phyloP scores from a whole-genome alignment of 768 basidiomycete genomes.

The Suillus sp. region DNA sequence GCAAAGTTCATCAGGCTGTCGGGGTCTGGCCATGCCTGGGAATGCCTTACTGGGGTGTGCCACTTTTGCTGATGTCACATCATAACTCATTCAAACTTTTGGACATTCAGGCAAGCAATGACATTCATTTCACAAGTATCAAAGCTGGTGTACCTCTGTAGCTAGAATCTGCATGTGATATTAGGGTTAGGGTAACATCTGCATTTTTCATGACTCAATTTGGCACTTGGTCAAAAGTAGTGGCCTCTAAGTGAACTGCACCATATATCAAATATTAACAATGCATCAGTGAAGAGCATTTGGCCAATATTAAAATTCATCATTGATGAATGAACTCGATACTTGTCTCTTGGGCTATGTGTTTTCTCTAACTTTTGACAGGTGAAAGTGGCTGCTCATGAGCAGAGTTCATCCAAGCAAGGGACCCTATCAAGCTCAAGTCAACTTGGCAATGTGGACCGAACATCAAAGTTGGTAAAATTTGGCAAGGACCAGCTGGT shows the following conservation, averaged over 20 bases:
- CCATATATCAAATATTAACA: no score
- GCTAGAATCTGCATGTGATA: not conserved
- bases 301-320: no score
- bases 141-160: not conserved
- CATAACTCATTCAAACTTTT: not conserved
- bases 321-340: not conserved
- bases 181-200: conserved; percentile 1
- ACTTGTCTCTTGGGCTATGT: not conserved
- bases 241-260: not conserved
- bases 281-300: no score
- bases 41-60: no score
- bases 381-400: not conserved
- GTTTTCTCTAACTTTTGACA: not conserved
- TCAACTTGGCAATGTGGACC: no score
- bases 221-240: not conserved
- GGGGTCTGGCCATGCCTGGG: no score
- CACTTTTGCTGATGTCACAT: not conserved
- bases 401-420: not conserved
- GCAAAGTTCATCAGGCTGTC: no score
- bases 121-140: not conserved
- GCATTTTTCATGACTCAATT: not conserved
- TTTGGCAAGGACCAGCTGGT: not conserved
- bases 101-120: not conserved
- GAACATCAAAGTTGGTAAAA: no score
- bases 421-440: no score